These are phyloP conservation scores for Melampsora occidentalis DNA, from an alignment of 1,284 basidiomycete genomes.

Conservation along the genomic window DNA sequence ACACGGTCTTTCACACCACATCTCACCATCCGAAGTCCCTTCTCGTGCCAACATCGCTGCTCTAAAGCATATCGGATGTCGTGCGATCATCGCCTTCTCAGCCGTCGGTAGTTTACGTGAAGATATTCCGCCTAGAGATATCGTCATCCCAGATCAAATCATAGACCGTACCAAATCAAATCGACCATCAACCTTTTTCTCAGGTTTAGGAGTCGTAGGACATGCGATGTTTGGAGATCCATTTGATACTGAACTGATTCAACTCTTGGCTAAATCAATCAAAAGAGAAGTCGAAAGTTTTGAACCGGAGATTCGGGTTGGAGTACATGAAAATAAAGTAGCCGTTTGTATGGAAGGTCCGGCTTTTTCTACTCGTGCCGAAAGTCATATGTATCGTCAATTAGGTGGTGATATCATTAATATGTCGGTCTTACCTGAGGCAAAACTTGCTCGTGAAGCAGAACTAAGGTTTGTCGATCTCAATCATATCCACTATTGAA, in stretches of 20 bases:
- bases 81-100: constrained; percentile 85
- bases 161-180: constrained; percentile 95
- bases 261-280: constrained; percentile 65
- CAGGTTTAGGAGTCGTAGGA: constrained; percentile 71
- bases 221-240: constrained; percentile 89
- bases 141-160: constrained; percentile 84
- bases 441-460: constrained; percentile 90
- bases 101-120: constrained; percentile 95
- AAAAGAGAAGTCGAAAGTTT: constrained; percentile 62
- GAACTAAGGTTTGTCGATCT: constrained; percentile 82
- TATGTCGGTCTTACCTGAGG: constrained; percentile 92
- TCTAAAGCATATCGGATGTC: constrained; percentile 84
- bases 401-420: constrained; percentile 95
- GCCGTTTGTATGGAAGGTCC: constrained; percentile 98
- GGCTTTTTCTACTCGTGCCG: constrained; percentile 85
- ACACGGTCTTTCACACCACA: constrained; percentile 74
- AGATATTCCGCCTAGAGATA: constrained; percentile 73
- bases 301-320: constrained; percentile 58
- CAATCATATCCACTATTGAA: neutral
- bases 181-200: constrained; percentile 78
- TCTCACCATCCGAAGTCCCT: constrained; percentile 73
- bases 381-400: constrained; percentile 86
- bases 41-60: constrained; percentile 90
- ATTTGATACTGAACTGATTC: constrained; percentile 63
- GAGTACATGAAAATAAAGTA: constrained; percentile 74